A percentile compares a stretch with the other conserved stretches of the same genome.
Evolutionary conservation across 140 eudicot species (phyloP).

Genomic region (Erigeron philadelphicus): DNA sequence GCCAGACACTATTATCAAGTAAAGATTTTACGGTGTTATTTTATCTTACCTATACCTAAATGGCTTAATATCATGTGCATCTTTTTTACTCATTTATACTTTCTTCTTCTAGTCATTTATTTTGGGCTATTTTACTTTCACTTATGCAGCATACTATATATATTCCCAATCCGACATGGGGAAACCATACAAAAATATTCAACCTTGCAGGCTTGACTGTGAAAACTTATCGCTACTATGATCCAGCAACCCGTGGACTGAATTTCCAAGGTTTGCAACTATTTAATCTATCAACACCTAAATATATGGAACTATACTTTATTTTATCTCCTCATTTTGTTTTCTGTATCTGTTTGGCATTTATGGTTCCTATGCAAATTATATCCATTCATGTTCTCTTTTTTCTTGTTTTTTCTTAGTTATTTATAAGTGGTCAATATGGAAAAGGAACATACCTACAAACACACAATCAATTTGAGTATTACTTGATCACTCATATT

Average conservation of each 20-base stretch:
- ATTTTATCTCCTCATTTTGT: background rate
- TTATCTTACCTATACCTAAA: background rate
- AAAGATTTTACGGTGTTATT: background rate
- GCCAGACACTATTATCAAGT: constrained; percentile 78
- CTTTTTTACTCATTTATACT: background rate
- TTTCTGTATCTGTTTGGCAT: constrained; percentile 6
- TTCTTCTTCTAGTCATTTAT: background rate
- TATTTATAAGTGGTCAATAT: no score
- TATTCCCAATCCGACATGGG: constrained; percentile 90
- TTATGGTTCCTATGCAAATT: background rate
- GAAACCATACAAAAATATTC: constrained; percentile 80
- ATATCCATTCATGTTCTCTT: background rate
- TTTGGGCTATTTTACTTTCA: constrained; percentile 8
- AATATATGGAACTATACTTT: background rate
- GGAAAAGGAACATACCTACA: no score
- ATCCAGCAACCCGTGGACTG: constrained; percentile 88
- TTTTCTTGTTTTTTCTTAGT: no score
- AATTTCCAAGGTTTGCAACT: constrained; percentile 59
- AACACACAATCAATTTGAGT: background rate
- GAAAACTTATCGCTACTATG: constrained; percentile 74
- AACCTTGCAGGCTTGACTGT: constrained; percentile 66
- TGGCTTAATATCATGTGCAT: constrained; percentile 8
- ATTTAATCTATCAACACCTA: constrained; percentile 1
- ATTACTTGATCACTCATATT: background rate
- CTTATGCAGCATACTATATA: constrained; percentile 57